phyloP scores from a whole-genome alignment of 1,284 basidiomycete species.

The Naganishia albida region DNA sequence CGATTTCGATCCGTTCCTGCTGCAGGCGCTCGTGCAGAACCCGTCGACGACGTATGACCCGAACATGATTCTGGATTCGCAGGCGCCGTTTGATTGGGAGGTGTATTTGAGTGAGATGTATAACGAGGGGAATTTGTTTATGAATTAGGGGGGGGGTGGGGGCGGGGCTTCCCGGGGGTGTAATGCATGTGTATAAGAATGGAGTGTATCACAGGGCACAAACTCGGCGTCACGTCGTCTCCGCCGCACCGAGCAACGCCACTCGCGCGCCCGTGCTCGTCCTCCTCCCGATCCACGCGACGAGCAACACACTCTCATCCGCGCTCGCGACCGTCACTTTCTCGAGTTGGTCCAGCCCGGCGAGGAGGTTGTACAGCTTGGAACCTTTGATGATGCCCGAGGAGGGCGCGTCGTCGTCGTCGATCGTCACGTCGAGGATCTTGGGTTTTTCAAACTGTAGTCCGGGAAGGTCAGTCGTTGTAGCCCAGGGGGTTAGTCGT shows the following conservation, averaged over 20 bases:
- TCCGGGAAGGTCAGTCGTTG: no score
- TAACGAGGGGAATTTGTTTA: conserved; percentile 27
- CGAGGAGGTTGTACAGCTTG: conserved; percentile 21
- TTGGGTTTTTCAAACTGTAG: conserved; percentile 6
- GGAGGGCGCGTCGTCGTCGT: not conserved
- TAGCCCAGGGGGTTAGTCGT: no score
- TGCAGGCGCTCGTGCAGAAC: conserved; percentile 23
- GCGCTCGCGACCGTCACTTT: conserved; percentile 1
- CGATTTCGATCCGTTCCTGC: conserved; percentile 30
- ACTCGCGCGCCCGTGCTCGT: not conserved
- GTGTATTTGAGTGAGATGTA: conserved; percentile 30
- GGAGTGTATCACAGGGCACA: not conserved
- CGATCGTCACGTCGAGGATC: not conserved
- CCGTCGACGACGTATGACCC: conserved; percentile 24
- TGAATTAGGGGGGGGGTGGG: conserved; percentile 18
- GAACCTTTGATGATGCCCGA: conserved; percentile 17
- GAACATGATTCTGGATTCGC: conserved; percentile 19
- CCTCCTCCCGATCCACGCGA: conserved; percentile 18
- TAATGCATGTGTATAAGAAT: not conserved
- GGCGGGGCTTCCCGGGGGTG: no score
- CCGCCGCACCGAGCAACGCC: conserved; percentile 15
- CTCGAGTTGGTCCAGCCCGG: not conserved
- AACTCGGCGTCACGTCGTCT: conserved; percentile 4
- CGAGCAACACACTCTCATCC: conserved; percentile 19
- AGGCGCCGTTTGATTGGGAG: conserved; percentile 32